Base-by-base conservation (phyloP, 2,329 filamentous ascomycete species). In the Penicillium nordicum region DNA sequence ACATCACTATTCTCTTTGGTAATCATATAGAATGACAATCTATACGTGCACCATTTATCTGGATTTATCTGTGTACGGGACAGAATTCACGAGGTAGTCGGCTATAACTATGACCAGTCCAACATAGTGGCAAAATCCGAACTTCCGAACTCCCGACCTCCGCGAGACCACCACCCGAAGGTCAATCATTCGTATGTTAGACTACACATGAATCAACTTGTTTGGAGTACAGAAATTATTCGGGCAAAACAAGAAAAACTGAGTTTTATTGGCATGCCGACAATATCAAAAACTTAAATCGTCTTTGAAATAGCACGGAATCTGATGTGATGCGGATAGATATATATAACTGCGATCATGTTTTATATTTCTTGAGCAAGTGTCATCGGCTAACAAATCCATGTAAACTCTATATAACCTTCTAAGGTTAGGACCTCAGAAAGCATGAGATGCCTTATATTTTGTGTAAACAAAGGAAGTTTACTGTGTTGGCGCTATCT, bases 401-500 rank as follows among this genome's bases (percentile, higher is more conserved):
- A 32, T 32, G 30, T 32, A 12, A 32, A 32, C 1, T 12, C 11
- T 5, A 32, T 12, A 23, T 46, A 46, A 11, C 7, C 2, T 23
- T 3, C 4, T 4, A 29, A 6, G 7, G 18, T 7, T 10, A 9
- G 27, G 21, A 16, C 9, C 1, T 10, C 0, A 1, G 12, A 16
- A 14, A 23, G 4, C 8, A 21, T 5, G 4, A 46, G 6, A 16
- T 16, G 0, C 34, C 8, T 23, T 21, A 30, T 14, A 45, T 21
- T 10, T 18, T 18, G 18, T 18, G 18, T 18, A 18, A 18, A 18
- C 18, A 18, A 18, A 18, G 2, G 18, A 18, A 18, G 18, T 18
- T 18, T 18, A 18, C 18, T 46, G 18, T 46, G 44, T 46, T 47
- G 45, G 45, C 30, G 45, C 45, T 32, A 29, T 10, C 27, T 29